phyloP scores from a whole-genome alignment of 768 basidiomycete genomes.

The Podaxis carcinomalis region DNA sequence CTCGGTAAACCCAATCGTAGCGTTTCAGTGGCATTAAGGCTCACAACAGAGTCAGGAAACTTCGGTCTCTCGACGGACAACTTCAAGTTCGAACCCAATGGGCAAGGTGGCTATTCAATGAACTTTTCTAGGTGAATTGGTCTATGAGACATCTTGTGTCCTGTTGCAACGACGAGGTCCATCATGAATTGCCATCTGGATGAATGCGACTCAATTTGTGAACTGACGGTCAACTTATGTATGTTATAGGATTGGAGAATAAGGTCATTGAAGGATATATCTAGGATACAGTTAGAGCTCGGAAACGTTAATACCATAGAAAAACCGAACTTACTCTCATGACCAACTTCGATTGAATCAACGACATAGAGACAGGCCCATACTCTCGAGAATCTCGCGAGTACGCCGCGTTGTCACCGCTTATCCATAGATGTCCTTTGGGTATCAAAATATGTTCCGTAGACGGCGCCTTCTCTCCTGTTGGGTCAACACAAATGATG shows the following conservation, averaged over 20 bases:
- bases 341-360: conserved; percentile 65
- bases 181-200: background rate
- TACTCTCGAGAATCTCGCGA: conserved; percentile 91
- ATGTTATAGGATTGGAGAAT: conserved; percentile 39
- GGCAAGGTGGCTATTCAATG: conserved; percentile 94
- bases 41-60: conserved; percentile 48
- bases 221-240: conserved; percentile 25
- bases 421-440: conserved; percentile 84
- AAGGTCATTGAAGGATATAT: conserved; percentile 42
- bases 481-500: conserved; percentile 84
- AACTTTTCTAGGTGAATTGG: conserved; percentile 59
- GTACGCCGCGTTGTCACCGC: conserved; percentile 80
- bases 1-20: conserved; percentile 49
- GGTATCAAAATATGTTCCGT: conserved; percentile 77
- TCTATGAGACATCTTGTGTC: background rate
- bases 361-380: conserved; percentile 82
- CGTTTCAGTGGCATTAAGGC: background rate
- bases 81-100: conserved; percentile 94
- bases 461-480: conserved; percentile 56
- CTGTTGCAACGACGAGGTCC: background rate
- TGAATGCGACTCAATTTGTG: background rate
- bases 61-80: conserved; percentile 96
- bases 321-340: conserved; percentile 48
- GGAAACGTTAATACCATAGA: background rate
- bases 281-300: conserved; percentile 20